phyloP scores from a whole-genome alignment of 2,329 filamentous ascomycete species.

The Pseudogymnoascus sp. region DNA sequence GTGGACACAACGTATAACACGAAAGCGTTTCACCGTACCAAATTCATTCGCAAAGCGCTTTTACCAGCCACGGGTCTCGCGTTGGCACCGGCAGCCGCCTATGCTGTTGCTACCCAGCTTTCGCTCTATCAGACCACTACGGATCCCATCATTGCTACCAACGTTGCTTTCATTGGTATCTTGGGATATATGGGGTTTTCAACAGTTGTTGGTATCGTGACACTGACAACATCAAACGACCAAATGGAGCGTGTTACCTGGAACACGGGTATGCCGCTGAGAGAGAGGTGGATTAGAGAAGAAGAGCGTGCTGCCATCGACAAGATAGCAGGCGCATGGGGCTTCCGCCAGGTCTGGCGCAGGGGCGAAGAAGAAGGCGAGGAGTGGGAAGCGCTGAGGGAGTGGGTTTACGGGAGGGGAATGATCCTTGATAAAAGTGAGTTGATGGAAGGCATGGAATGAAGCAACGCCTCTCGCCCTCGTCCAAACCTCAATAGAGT shows the following conservation, averaged over 20 bases:
- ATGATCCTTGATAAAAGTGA: slow-evolving; percentile 88
- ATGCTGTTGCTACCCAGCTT: slow-evolving; percentile 60
- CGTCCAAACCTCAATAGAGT: not conserved
- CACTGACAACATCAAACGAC: slow-evolving; percentile 80
- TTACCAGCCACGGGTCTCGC: slow-evolving; percentile 49
- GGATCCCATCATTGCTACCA: slow-evolving; percentile 65
- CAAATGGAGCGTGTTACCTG: slow-evolving; percentile 93
- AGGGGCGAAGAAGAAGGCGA: slow-evolving; percentile 84
- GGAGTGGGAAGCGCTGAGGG: slow-evolving; percentile 79
- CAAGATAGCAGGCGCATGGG: slow-evolving; percentile 79
- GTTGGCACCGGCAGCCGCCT: slow-evolving; percentile 57
- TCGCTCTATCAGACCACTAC: slow-evolving; percentile 64
- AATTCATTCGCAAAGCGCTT: slow-evolving; percentile 55
- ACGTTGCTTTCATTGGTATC: slow-evolving; percentile 70
- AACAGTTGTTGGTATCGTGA: slow-evolving; percentile 72
- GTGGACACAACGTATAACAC: slow-evolving; percentile 61
- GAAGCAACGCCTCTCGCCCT: slow-evolving; percentile 12
- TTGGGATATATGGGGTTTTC: slow-evolving; percentile 77
- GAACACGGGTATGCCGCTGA: slow-evolving; percentile 71
- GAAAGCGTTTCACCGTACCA: slow-evolving; percentile 57
- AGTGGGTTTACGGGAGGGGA: slow-evolving; percentile 72
- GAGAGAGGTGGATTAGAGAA: slow-evolving; percentile 77
- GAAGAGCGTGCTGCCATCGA: slow-evolving; percentile 85
- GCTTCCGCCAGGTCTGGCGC: slow-evolving; percentile 71
- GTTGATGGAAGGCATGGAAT: slow-evolving; percentile 89